Evolutionary conservation across 495 filamentous ascomycete species (phyloP).

Genomic region (Penicillium parvum): DNA sequence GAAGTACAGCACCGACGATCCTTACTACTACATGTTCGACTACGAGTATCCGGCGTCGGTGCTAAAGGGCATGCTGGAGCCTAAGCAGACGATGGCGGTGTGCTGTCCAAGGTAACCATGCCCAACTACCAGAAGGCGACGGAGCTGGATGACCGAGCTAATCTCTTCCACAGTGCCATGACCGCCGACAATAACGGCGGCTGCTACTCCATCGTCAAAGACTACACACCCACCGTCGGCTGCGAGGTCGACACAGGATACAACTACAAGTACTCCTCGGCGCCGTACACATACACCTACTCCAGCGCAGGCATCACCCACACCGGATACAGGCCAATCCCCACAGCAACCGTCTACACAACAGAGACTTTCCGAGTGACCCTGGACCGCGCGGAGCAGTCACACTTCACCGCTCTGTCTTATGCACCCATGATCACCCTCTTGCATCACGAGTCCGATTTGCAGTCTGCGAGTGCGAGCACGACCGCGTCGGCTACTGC

Average conservation of each 20-base stretch:
- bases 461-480: background rate
- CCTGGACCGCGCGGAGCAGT: background rate
- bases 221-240: background rate
- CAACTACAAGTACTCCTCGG: background rate
- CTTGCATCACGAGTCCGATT: constrained; percentile 6
- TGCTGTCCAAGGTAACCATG: constrained; percentile 4
- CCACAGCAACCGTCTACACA: background rate
- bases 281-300: background rate
- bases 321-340: background rate
- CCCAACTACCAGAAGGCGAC: background rate
- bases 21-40: background rate
- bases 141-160: background rate
- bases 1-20: background rate
- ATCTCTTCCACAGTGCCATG: background rate
- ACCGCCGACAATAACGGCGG: background rate
- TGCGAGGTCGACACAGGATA: background rate
- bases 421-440: constrained; percentile 9
- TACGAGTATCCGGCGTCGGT: background rate
- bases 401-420: background rate
- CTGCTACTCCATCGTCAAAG: constrained; percentile 1
- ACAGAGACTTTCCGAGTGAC: background rate
- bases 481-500: background rate
- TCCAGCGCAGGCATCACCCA: background rate
- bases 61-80: background rate
- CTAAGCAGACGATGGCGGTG: constrained; percentile 2